Evolutionary conservation across 192 early-diverging fungal genomes (phyloP), one percentile per base, ranked within the genome.

Genomic region (Fimicolochytrium jonesii): DNA sequence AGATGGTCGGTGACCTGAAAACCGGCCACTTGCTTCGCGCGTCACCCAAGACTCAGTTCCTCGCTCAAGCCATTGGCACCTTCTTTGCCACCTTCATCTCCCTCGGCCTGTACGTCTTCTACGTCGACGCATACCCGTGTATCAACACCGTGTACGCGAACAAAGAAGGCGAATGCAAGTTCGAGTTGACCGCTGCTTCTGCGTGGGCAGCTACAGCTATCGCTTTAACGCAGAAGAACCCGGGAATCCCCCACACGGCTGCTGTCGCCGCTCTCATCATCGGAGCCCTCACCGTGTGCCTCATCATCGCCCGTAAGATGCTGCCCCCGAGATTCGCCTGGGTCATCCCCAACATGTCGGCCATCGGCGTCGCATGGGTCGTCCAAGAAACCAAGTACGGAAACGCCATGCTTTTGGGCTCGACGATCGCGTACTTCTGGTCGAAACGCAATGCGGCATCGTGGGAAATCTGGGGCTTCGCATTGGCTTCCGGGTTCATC

Each of bases 1-100:
- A 91, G 52, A 71, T 90, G 64, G 87, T 88, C 79, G 81, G 84
- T 61, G 91, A 93, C 67, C 68, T 93, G 35, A 93, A 93, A 58
- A 93, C 91, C 5, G 91, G 91, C 5, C 89, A 93, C 54, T 42
- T 93, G 25, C 76, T 93, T 39, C 79, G 81, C 29, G 91, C 91
- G 11, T 89, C 88, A 0, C 91, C 91, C 4, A 81, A 85, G 42
- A 86, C 91, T 0, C 91, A 93, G 70, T 93, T 93, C 74, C 78
- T 80, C 54, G 91, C 85, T 6, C 91, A 93, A 61, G 68, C 91
- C 66, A 77, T 92, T 30, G 91, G 91, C 2, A 87, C 88, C 41
- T 67, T 91, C 28, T 80, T 86, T 39, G 85, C 84, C 34, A 62
- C 85, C 59, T 72, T 67, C 46, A 74, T 87, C 55, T 50, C 68